phyloP scores from a whole-genome alignment of 2,329 filamentous ascomycete species.

The Septoria petroselini region DNA sequence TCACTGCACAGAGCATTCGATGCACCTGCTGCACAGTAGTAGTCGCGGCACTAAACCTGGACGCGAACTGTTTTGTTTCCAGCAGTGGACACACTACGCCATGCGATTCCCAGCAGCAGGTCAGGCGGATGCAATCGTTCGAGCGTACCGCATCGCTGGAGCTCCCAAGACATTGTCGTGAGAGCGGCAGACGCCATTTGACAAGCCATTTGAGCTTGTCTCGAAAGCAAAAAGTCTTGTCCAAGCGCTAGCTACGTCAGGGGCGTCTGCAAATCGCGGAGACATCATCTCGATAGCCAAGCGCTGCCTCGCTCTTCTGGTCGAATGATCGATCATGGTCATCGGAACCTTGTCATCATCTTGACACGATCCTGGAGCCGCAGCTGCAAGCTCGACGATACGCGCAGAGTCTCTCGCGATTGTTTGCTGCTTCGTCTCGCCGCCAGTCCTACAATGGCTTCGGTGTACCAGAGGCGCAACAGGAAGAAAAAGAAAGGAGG shows the following conservation, averaged over 20 bases:
- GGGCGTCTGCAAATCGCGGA: neutral
- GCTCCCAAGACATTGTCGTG: constrained; percentile 4
- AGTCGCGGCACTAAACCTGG: neutral
- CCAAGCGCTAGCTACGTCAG: constrained; percentile 8
- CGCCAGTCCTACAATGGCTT: too few species aligned
- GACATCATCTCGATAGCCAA: constrained; percentile 16
- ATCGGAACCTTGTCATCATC: neutral
- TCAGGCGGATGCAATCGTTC: neutral
- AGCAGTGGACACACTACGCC: neutral
- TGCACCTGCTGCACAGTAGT: neutral
- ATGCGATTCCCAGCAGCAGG: neutral
- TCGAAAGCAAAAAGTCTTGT: constrained; percentile 8
- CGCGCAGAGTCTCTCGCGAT: neutral
- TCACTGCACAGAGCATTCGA: neutral
- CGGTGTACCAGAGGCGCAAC: neutral
- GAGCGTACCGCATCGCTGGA: neutral
- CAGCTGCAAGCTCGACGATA: neutral
- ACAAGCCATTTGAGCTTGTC: constrained; percentile 13
- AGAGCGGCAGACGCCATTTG: constrained; percentile 1
- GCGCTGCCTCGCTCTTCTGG: neutral
- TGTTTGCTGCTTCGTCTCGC: neutral
- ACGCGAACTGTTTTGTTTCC: neutral
- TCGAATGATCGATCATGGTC: neutral
- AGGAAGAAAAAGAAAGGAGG: neutral
- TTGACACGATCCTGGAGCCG: neutral